phyloP scores from a whole-genome alignment of 495 filamentous ascomycete species.

The Aspergillus funiculosus region DNA sequence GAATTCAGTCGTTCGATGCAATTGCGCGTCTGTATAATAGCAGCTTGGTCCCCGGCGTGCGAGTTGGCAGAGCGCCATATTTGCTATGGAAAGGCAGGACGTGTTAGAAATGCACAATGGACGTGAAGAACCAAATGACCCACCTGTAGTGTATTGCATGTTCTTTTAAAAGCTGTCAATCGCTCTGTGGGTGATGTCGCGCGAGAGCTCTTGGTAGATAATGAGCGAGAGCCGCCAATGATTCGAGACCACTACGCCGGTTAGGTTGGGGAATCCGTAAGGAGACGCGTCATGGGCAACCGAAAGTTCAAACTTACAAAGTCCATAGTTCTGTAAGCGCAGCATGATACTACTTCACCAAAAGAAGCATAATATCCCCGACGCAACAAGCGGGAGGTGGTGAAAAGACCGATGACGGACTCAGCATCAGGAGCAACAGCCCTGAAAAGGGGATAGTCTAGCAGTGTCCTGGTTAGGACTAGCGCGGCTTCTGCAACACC shows the following conservation, averaged over 20 bases:
- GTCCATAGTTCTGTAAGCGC: slow-evolving; percentile 32
- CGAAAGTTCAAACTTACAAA: slow-evolving; percentile 29
- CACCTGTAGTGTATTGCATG: slow-evolving; percentile 81
- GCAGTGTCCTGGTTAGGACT: not conserved
- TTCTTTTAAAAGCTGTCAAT: slow-evolving; percentile 81
- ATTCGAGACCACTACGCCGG: slow-evolving; percentile 73
- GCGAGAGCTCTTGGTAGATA: slow-evolving; percentile 54
- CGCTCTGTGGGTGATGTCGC: slow-evolving; percentile 77
- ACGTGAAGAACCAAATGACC: slow-evolving; percentile 12
- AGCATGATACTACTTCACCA: slow-evolving; percentile 29
- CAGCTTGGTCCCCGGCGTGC: slow-evolving; percentile 45
- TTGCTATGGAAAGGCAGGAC: slow-evolving; percentile 47
- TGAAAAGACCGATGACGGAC: slow-evolving; percentile 6
- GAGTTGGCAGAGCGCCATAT: slow-evolving; percentile 66
- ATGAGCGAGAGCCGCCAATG: slow-evolving; percentile 71
- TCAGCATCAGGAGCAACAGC: slow-evolving; percentile 1
- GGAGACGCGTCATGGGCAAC: not conserved
- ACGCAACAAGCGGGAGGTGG: slow-evolving; percentile 13
- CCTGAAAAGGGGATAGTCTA: not conserved
- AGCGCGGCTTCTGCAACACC: not conserved
- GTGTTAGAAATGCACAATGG: slow-evolving; percentile 2
- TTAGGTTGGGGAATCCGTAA: slow-evolving; percentile 17
- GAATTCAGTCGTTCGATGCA: slow-evolving; percentile 64
- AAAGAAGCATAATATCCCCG: slow-evolving; percentile 10
- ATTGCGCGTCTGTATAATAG: slow-evolving; percentile 44